Percentiles rank a stretch among this genome's conserved stretches.
These are phyloP conservation scores for Guillardia theta DNA, from an alignment of 78 protist species.

Conservation along the genomic window DNA sequence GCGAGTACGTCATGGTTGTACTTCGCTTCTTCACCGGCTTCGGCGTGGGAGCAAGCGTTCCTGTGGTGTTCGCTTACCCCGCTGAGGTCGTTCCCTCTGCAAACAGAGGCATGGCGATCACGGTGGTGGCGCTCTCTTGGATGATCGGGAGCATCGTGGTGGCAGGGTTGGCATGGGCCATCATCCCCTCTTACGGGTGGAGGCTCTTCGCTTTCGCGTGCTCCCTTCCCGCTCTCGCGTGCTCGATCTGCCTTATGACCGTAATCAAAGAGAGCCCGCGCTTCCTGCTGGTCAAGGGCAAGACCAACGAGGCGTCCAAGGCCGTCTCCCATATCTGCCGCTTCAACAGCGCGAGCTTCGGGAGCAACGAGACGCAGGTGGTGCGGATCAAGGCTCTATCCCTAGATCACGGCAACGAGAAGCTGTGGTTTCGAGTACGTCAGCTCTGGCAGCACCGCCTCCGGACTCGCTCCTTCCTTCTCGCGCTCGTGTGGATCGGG, in stretches of 20 bases:
- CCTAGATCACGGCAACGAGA: background rate
- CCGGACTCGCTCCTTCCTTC: background rate
- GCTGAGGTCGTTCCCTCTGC: conserved; percentile 41
- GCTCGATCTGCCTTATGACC: background rate
- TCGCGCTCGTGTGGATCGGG: conserved; percentile 48
- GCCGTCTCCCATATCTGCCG: background rate
- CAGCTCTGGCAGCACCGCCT: background rate
- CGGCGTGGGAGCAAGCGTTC: conserved; percentile 55
- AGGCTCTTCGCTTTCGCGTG: background rate
- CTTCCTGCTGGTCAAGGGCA: conserved; percentile 16
- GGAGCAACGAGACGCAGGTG: too few relatives aligned
- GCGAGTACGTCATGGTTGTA: background rate
- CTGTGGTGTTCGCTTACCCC: conserved; percentile 42
- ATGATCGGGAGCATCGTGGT: conserved; percentile 47
- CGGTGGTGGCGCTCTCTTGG: conserved; percentile 43
- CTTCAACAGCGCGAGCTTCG: too few relatives aligned
- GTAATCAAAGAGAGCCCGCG: conserved; percentile 33
- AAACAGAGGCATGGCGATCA: conserved; percentile 26
- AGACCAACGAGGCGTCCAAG: background rate
- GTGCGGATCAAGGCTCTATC: background rate
- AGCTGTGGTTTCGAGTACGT: background rate
- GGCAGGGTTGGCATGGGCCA: conserved; percentile 39
- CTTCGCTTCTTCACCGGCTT: conserved; percentile 46
- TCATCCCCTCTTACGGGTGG: background rate
- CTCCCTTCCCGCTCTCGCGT: background rate